phyloP scores from a whole-genome alignment of 1,284 basidiomycete genomes.

The Apiotrichum veenhuisii region DNA sequence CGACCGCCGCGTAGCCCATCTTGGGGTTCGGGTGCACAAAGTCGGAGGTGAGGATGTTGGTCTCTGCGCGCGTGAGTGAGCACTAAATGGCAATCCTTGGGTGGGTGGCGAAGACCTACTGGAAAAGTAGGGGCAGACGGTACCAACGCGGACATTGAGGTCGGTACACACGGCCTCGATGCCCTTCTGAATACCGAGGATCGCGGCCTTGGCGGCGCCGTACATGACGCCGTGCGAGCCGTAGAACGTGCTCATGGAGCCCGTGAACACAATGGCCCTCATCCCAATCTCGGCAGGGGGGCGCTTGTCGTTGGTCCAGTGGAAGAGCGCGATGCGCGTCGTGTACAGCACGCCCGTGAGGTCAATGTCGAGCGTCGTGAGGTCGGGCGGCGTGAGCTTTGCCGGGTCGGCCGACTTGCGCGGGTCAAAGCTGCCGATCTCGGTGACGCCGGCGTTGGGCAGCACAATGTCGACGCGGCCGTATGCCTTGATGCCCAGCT shows the following conservation, averaged over 20 bases:
- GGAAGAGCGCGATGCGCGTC: constrained; percentile 17
- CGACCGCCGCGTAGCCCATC: constrained; percentile 15
- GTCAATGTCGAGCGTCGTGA: constrained; percentile 21
- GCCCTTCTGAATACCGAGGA: constrained; percentile 19
- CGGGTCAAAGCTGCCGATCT: constrained; percentile 17
- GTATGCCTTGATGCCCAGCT: constrained; percentile 7
- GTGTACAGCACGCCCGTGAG: constrained; percentile 19
- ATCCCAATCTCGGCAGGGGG: constrained; percentile 2
- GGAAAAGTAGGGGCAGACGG: constrained; percentile 20
- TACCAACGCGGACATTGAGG: constrained; percentile 10
- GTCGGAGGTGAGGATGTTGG: constrained; percentile 12
- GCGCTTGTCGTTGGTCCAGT: constrained; percentile 18
- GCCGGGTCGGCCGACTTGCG: neutral
- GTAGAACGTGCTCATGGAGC: constrained; percentile 15
- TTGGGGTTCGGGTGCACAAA: constrained; percentile 21
- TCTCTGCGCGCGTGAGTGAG: constrained; percentile 6
- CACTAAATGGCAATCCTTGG: neutral
- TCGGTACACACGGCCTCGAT: constrained; percentile 3
- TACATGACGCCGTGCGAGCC: constrained; percentile 17
- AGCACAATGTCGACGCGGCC: constrained; percentile 20
- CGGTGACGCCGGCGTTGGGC: constrained; percentile 18
- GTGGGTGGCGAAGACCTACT: constrained; percentile 5
- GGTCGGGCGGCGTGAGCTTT: constrained; percentile 15
- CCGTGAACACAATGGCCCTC: constrained; percentile 11
- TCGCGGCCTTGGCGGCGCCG: constrained; percentile 18